Base-by-base conservation (phyloP, 192 early-diverging fungal species). In the Coemansia sp. region DNA sequence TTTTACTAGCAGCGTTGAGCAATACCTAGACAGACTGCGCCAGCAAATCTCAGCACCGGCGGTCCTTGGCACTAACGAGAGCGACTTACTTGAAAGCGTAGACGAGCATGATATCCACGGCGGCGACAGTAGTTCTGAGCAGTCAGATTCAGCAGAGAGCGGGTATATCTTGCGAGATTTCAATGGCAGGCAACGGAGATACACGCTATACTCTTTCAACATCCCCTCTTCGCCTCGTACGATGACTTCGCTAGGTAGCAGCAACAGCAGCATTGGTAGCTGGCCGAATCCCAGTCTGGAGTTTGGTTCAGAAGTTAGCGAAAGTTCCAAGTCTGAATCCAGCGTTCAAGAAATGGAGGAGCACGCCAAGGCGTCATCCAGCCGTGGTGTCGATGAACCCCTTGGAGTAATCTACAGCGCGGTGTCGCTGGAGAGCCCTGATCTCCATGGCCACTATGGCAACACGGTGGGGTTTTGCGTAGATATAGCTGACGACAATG, bases 11-110 rank as follows among this genome's bases (percentile, higher is more conserved):
- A 75, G 72, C 34, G 62, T 80, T 41, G 77, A 80, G 38, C 66
- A 75, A 18, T 80, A 80, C 33, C 47, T 80, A 59, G 72, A 75
- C 8, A 73, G 61, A 18, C 69, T 80, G n/a, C 77, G 77, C 18
- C 70, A 66, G 25, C 76, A 78, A 28, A 23, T 78, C 0, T 14
- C 61, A 3, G 58, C 41, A 1, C 55, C 68, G 33, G 14, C 56
- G 18, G 38, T n/a, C 23, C 5, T 25, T 36, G 62, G n/a, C 36
- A 31, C 47, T 10, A 6, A 20, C 21, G 28, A 28, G 18, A 47
- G 38, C 11, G 33, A 36, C 9, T 39, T 50, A 23, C 21, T 10
- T 10, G 52, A 65, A 33, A 52, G 31, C 45, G 41, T 18, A 36
- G 33, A 37, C 14, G 43, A 26, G 16, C 20, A 34, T 25, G 61